Base-by-base conservation (phyloP, 768 basidiomycete genomes). In the Leccinum truebloodii region DNA sequence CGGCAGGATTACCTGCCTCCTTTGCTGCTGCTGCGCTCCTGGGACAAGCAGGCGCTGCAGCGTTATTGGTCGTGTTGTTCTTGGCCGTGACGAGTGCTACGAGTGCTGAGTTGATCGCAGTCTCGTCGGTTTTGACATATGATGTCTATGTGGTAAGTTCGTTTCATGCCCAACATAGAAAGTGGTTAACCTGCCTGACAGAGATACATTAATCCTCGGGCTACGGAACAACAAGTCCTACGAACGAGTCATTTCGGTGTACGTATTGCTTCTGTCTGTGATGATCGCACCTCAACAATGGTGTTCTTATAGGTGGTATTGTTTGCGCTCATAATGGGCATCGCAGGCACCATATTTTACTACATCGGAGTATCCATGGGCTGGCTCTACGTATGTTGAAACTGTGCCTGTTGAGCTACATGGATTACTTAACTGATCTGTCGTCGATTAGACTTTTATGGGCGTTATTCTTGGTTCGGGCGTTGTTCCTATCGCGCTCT, bases 351-450 rank as follows among this genome's bases (percentile, higher is more conserved):
- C 32, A 88, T 93, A 55, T 96, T 96, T 80, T 92, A 79, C 76
- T 94, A 90, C 71, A 93, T 95, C 63, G 94, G 94, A 7, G 87
- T 95, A 28, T 92, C 89, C 26, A 89, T 95, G 89, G 94, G 94
- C 22, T 95, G 93, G 92, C 86, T 95, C 58, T 95, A 95, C 65
- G 89, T 92, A 64, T 54, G 88, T 80, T 24, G 41, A 7, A 50
- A 35, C 24, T n/a, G n/a, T 46, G 28, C 5, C 12, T 22, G 14
- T 35, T 20, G n/a, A 18, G 30, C 2, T 30, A 3, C 26, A 53
- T n/a, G 34, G 28, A 28, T 37, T 24, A 24, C 14, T 26, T 46
- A 51, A 10, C 39, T 56, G 53, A 53, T 49, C 32, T 52, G 12
- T n/a, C 32, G 7, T 53, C 52, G 6, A 30, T 14, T 59, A 91